A percentile compares a stretch with the other conserved stretches of the same genome.
These are phyloP conservation scores for Capsicum baccatum DNA, from an alignment of 257 asterid genomes.

Conservation along the genomic window DNA sequence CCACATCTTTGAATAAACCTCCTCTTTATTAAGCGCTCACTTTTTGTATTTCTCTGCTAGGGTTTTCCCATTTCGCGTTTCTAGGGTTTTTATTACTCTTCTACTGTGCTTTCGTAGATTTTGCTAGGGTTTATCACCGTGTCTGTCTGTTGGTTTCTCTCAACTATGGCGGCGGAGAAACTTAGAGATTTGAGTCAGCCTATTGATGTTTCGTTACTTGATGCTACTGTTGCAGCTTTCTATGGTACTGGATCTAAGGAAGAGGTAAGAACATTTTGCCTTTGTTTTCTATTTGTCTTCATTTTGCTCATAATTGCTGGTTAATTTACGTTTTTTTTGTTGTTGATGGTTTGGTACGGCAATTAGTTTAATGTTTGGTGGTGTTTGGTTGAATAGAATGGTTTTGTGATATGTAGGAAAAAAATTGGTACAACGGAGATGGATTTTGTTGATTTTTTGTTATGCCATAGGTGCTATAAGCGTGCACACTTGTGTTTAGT, in stretches of 20 bases:
- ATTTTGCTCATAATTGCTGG: background rate
- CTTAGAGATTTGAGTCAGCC: constrained; percentile 91
- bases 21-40: constrained; percentile 20
- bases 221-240: constrained; percentile 91
- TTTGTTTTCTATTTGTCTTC: background rate
- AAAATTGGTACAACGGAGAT: too few relatives aligned
- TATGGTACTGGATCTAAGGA: constrained; percentile 98
- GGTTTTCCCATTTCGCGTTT: background rate
- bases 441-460: too few relatives aligned
- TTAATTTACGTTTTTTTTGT: background rate
- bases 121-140: constrained; percentile 39
- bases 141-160: constrained; percentile 30
- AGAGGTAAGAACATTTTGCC: constrained; percentile 60
- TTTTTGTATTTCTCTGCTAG: background rate
- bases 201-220: constrained; percentile 80
- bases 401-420: background rate
- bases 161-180: constrained; percentile 83
- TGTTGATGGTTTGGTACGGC: background rate
- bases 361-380: background rate
- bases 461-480: too few relatives aligned
- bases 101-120: too few relatives aligned
- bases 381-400: background rate
- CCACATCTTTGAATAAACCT: constrained; percentile 2
- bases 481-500: background rate
- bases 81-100: too few relatives aligned